phyloP scores from a whole-genome alignment of 352 stramenopile genomes.

The Phytophthora foliorum region DNA sequence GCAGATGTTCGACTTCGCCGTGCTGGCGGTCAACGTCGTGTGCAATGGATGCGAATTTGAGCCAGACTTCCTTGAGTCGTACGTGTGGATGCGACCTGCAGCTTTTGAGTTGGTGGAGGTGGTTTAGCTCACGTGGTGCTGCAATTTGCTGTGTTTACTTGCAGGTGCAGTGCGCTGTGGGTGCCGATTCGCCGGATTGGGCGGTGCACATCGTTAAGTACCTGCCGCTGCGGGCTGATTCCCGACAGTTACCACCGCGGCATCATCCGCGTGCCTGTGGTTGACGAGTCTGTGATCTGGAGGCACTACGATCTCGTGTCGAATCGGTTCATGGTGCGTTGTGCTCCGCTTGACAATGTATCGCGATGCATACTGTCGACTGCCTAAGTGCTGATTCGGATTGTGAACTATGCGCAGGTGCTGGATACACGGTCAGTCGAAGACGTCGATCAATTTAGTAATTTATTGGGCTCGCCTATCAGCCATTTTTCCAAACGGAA shows the following conservation, averaged over 20 bases:
- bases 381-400: constrained; percentile 4
- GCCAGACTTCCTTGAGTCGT: constrained; percentile 75
- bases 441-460: constrained; percentile 44
- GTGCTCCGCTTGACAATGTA: background rate
- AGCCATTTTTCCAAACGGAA: constrained; percentile 42
- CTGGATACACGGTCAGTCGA: constrained; percentile 41
- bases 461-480: constrained; percentile 40
- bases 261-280: constrained; percentile 69
- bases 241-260: constrained; percentile 79
- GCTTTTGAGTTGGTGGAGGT: background rate
- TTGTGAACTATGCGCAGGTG: constrained; percentile 31
- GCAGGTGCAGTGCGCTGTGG: constrained; percentile 64
- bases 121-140: background rate
- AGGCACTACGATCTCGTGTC: constrained; percentile 74
- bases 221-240: constrained; percentile 76
- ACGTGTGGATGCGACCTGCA: background rate
- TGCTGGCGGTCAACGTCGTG: constrained; percentile 68
- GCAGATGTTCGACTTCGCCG: constrained; percentile 74
- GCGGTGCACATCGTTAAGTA: constrained; percentile 57
- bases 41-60: constrained; percentile 81
- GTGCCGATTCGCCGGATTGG: constrained; percentile 68
- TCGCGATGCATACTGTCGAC: background rate
- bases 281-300: constrained; percentile 84
- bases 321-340: constrained; percentile 75
- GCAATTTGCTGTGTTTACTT: background rate